These are phyloP conservation scores for Protomyces gravidus DNA, from an alignment of 1,139 yeast species.

Conservation along the genomic window DNA sequence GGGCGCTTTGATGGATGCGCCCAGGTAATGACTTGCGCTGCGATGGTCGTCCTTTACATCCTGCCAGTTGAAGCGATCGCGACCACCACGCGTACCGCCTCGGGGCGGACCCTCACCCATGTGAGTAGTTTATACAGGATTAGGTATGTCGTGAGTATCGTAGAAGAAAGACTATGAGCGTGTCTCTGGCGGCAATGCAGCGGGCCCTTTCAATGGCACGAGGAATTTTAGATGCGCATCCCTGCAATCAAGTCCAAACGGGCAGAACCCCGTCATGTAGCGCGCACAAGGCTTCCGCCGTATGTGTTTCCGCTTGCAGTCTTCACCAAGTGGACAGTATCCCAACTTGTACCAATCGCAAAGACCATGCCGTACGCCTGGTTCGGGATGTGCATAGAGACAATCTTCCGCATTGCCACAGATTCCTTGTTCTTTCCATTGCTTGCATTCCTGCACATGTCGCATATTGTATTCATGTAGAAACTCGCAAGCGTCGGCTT, in stretches of 20 bases:
- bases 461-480: conserved; percentile 89
- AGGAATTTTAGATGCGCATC: conserved; percentile 45
- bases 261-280: conserved; percentile 89
- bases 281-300: conserved; percentile 74
- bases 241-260: conserved; percentile 49
- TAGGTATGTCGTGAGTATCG: neutral
- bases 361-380: conserved; percentile 78
- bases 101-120: conserved; percentile 33
- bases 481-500: conserved; percentile 94
- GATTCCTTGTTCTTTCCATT: conserved; percentile 56
- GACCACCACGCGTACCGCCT: conserved; percentile 39
- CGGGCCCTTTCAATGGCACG: conserved; percentile 22
- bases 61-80: conserved; percentile 38
- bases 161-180: neutral
- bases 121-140: neutral
- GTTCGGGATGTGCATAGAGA: conserved; percentile 85
- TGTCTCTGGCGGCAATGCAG: neutral
- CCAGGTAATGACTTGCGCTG: conserved; percentile 37
- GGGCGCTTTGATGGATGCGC: conserved; percentile 39
- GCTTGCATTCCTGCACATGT: conserved; percentile 87
- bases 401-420: conserved; percentile 96
- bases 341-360: conserved; percentile 83
- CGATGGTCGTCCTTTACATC: conserved; percentile 37
- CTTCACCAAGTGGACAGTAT: conserved; percentile 89
- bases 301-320: conserved; percentile 76